phyloP scores from a whole-genome alignment of 371 early-diverging fungal genomes.

The Mortierella sp. region DNA sequence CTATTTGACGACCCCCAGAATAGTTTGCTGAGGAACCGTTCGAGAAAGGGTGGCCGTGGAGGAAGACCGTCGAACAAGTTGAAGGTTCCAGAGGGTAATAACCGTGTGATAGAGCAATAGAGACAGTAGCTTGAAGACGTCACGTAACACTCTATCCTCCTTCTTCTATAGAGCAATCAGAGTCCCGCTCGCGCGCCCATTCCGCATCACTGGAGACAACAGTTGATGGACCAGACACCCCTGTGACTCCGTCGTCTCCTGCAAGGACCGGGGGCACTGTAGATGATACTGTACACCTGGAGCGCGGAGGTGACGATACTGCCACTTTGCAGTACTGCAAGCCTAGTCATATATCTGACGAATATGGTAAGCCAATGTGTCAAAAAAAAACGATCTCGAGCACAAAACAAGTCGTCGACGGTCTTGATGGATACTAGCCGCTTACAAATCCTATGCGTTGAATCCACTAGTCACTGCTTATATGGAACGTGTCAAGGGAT shows the following conservation, averaged over 20 bases:
- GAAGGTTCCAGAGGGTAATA: slow-evolving; percentile 38
- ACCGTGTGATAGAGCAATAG: too few relatives aligned
- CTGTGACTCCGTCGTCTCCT: slow-evolving; percentile 33
- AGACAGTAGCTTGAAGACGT: too few relatives aligned
- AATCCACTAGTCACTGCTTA: slow-evolving; percentile 59
- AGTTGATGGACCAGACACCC: slow-evolving; percentile 24
- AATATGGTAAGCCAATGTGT: slow-evolving; percentile 45
- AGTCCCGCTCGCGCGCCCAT: slow-evolving; percentile 27
- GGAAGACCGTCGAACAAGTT: slow-evolving; percentile 36
- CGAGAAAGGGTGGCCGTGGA: slow-evolving; percentile 39
- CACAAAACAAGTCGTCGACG: too few relatives aligned
- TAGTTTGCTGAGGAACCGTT: slow-evolving; percentile 16
- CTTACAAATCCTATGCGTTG: neutral
- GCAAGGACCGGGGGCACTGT: slow-evolving; percentile 18
- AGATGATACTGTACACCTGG: slow-evolving; percentile 30
- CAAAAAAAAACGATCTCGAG: neutral
- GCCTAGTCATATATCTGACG: slow-evolving; percentile 56
- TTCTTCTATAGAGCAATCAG: too few relatives aligned
- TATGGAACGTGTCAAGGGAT: slow-evolving; percentile 57
- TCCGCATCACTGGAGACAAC: slow-evolving; percentile 34
- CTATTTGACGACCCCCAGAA: slow-evolving; percentile 48
- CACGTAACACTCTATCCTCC: too few relatives aligned
- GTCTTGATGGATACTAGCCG: too few relatives aligned
- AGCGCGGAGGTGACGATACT: slow-evolving; percentile 65
- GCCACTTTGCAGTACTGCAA: slow-evolving; percentile 56